These are phyloP conservation scores for Claviceps spartinae DNA, from an alignment of 2,329 filamentous ascomycete species.

Conservation along the genomic window DNA sequence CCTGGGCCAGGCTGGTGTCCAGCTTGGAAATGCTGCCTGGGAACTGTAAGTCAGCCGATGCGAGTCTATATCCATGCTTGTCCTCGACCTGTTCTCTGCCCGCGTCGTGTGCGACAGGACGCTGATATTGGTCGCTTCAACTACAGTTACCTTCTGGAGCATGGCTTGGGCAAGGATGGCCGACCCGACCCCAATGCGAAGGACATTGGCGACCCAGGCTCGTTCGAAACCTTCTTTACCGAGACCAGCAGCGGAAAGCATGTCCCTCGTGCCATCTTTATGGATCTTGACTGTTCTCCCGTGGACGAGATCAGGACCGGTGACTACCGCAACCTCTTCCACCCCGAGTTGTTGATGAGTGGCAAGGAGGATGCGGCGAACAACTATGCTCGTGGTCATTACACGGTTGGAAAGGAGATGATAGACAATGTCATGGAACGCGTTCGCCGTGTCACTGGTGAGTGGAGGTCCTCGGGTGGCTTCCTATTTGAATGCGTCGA, in stretches of 20 bases:
- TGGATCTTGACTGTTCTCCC: slow-evolving; percentile 59
- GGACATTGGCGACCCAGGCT: slow-evolving; percentile 47
- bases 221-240: slow-evolving; percentile 61
- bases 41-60: slow-evolving; percentile 48
- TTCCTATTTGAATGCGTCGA: neutral
- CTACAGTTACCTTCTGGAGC: slow-evolving; percentile 56
- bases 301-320: slow-evolving; percentile 64
- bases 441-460: slow-evolving; percentile 55
- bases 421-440: slow-evolving; percentile 57
- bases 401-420: slow-evolving; percentile 67
- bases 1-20: slow-evolving; percentile 55
- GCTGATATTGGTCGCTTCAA: slow-evolving; percentile 21
- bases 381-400: slow-evolving; percentile 66
- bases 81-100: neutral
- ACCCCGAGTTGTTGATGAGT: slow-evolving; percentile 58
- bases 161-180: slow-evolving; percentile 53
- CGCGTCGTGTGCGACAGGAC: neutral
- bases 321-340: slow-evolving; percentile 54
- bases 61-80: slow-evolving; percentile 2
- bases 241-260: slow-evolving; percentile 60
- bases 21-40: slow-evolving; percentile 65
- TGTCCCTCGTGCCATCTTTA: slow-evolving; percentile 58
- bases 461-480: slow-evolving; percentile 15
- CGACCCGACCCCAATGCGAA: slow-evolving; percentile 47
- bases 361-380: slow-evolving; percentile 68